phyloP scores from a whole-genome alignment of 805 yeast genomes.

The Saccharomyces cerevisiae region DNA sequence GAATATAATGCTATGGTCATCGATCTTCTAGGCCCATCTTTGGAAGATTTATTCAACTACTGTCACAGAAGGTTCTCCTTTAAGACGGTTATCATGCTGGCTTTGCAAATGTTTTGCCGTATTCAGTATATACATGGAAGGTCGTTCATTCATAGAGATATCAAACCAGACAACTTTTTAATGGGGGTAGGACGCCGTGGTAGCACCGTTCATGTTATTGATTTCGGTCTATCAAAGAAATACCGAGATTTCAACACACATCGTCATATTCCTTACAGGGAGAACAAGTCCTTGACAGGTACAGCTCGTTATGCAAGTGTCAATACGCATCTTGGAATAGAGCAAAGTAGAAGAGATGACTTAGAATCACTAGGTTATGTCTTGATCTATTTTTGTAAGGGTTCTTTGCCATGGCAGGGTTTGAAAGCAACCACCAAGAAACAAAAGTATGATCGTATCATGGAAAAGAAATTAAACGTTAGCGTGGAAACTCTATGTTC shows the following conservation, averaged over 20 bases:
- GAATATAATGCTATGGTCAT: slow-evolving; percentile 97
- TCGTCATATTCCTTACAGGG: slow-evolving; percentile 92
- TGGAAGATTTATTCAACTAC: slow-evolving; percentile 92
- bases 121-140: slow-evolving; percentile 94
- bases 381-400: slow-evolving; percentile 87
- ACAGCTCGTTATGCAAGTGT: slow-evolving; percentile 97
- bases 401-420: slow-evolving; percentile 98
- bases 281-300: slow-evolving; percentile 93
- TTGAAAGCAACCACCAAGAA: slow-evolving; percentile 96
- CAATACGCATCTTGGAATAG: slow-evolving; percentile 94
- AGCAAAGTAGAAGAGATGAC: slow-evolving; percentile 94
- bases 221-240: slow-evolving; percentile 90
- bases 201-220: slow-evolving; percentile 90
- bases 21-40: slow-evolving; percentile 88
- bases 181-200: slow-evolving; percentile 92
- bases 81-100: slow-evolving; percentile 86
- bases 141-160: slow-evolving; percentile 81
- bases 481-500: slow-evolving; percentile 84
- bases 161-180: slow-evolving; percentile 77
- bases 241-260: slow-evolving; percentile 92
- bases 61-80: slow-evolving; percentile 90
- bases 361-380: slow-evolving; percentile 93
- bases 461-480: slow-evolving; percentile 92
- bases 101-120: slow-evolving; percentile 91
- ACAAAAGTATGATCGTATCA: slow-evolving; percentile 92